Conservation (phyloP, 177 flowering plant species). For the Vitis hybrid region DNA sequence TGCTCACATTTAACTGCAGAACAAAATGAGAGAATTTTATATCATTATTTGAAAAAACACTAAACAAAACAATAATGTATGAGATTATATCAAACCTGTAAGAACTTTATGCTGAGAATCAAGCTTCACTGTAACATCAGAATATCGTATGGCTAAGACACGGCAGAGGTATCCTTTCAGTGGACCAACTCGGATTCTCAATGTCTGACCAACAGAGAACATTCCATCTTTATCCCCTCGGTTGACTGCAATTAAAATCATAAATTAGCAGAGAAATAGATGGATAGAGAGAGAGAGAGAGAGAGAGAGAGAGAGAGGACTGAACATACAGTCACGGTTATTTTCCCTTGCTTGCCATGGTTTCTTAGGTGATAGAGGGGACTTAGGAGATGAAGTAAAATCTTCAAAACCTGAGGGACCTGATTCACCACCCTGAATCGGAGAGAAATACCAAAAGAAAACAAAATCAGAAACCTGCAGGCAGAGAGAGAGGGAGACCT, state of each 20-base stretch:
- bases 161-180: constrained; percentile 89
- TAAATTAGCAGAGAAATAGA: background rate
- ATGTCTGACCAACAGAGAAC: constrained; percentile 80
- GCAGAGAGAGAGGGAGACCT: background rate
- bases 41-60: background rate
- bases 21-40: constrained; percentile 1
- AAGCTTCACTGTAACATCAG: constrained; percentile 89
- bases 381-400: constrained; percentile 50
- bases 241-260: constrained; percentile 44
- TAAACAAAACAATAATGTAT: background rate
- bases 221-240: constrained; percentile 50
- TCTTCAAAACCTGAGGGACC: constrained; percentile 55
- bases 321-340: constrained; percentile 50
- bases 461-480: background rate
- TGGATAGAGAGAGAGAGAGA: background rate
- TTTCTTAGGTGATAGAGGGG: constrained; percentile 51
- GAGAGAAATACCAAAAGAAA: constrained; percentile 1
- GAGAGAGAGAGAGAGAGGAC: constrained; percentile 8
- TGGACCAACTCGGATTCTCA: constrained; percentile 88
- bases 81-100: constrained; percentile 52
- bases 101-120: constrained; percentile 82
- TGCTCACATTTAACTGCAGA: constrained; percentile 75
- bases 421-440: constrained; percentile 48
- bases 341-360: constrained; percentile 42
- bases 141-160: constrained; percentile 67